Evolutionary conservation across 345 rosid genomes (phyloP).

Genomic region (Salix koriyanagi): DNA sequence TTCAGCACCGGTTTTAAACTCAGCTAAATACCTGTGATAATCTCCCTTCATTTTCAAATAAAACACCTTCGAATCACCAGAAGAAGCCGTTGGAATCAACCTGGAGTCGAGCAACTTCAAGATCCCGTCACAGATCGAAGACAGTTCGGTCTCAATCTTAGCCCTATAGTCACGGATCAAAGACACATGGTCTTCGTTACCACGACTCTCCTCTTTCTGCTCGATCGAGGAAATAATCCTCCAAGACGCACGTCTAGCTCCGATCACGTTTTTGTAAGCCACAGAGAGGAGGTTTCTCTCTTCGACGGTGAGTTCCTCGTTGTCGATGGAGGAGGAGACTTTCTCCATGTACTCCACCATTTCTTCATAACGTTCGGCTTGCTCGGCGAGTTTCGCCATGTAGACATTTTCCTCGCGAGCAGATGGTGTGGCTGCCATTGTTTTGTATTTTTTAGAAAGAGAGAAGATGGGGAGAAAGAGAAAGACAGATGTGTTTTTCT

Average conservation of each 20-base stretch:
- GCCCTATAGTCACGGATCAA: slow-evolving; percentile 72
- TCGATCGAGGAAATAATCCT: slow-evolving; percentile 84
- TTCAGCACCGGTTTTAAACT: slow-evolving; percentile 77
- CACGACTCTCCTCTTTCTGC: slow-evolving; percentile 88
- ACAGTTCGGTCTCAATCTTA: slow-evolving; percentile 78
- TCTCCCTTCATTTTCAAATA: slow-evolving; percentile 93
- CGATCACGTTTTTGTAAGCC: slow-evolving; percentile 95
- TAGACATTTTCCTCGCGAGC: slow-evolving; percentile 74
- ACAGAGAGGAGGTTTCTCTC: slow-evolving; percentile 94
- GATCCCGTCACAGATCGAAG: slow-evolving; percentile 74
- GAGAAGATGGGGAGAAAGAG: background rate
- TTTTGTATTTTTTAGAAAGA: background rate
- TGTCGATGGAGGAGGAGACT: slow-evolving; percentile 51
- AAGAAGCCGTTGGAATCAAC: slow-evolving; percentile 62
- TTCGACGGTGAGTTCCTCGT: slow-evolving; percentile 73
- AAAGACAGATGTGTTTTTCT: slow-evolving; percentile 18
- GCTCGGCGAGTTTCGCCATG: slow-evolving; percentile 95
- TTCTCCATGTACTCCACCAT: slow-evolving; percentile 95
- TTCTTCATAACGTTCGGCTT: slow-evolving; percentile 92
- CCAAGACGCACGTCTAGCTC: slow-evolving; percentile 92
- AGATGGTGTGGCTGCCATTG: slow-evolving; percentile 43
- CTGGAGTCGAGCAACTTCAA: slow-evolving; percentile 70
- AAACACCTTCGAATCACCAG: slow-evolving; percentile 82
- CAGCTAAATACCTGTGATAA: slow-evolving; percentile 82
- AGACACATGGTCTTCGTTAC: slow-evolving; percentile 83